phyloP scores from a whole-genome alignment of 306 rosid genomes.

The Quercus engelmannii region DNA sequence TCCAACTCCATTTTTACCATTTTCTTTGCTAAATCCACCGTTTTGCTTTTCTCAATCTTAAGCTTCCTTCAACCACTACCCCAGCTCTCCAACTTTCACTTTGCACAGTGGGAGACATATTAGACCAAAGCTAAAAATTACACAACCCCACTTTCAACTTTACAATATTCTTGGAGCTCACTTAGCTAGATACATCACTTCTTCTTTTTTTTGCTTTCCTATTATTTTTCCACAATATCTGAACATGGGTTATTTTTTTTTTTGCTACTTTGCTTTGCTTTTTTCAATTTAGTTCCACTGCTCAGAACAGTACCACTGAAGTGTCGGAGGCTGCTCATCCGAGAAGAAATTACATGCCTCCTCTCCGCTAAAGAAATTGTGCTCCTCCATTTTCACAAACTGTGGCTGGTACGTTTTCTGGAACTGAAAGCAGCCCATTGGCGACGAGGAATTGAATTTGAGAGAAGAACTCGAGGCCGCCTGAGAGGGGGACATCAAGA shows the following conservation, averaged over 20 bases:
- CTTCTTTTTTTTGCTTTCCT: background rate
- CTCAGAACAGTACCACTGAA: slow-evolving; percentile 77
- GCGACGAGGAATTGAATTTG: slow-evolving; percentile 35
- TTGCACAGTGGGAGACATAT: slow-evolving; percentile 12
- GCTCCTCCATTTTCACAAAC: slow-evolving; percentile 87
- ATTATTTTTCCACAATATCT: slow-evolving; percentile 1
- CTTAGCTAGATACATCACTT: background rate
- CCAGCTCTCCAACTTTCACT: slow-evolving; percentile 10
- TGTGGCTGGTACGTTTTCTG: slow-evolving; percentile 58
- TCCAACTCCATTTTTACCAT: background rate
- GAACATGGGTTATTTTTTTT: background rate
- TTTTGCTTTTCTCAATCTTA: background rate
- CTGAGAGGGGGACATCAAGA: slow-evolving; percentile 29
- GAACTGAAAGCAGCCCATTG: slow-evolving; percentile 50
- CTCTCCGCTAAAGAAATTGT: slow-evolving; percentile 78
- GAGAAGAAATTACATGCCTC: slow-evolving; percentile 84
- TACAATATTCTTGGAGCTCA: slow-evolving; percentile 9
- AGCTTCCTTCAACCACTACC: background rate
- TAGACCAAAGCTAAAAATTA: slow-evolving; percentile 6
- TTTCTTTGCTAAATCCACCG: background rate
- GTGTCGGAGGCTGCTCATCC: slow-evolving; percentile 85
- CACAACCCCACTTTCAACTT: slow-evolving; percentile 6
- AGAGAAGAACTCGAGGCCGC: slow-evolving; percentile 28
- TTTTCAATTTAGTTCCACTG: slow-evolving; percentile 47
- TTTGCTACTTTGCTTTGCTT: too few relatives aligned